Percentiles rank a stretch among this genome's conserved stretches.
Conservation (phyloP, 2,329 filamentous ascomycete genomes). For the Aspergillus piperis region DNA sequence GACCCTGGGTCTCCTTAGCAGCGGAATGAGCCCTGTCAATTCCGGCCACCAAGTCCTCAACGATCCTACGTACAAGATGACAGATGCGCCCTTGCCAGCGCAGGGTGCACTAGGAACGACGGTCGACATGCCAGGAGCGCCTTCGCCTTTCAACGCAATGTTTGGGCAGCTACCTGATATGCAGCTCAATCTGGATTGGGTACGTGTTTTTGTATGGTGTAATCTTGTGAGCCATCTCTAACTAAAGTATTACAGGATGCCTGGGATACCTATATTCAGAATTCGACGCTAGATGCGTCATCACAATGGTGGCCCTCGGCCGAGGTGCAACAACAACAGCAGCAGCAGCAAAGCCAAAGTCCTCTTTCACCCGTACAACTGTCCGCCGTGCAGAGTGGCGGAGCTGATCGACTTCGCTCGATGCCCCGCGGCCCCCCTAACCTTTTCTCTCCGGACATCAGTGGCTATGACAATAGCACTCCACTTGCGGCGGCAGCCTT, state of each 20-base stretch:
- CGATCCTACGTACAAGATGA: conserved; percentile 32
- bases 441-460: conserved; percentile 16
- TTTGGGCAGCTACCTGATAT: conserved; percentile 59
- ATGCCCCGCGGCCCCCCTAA: conserved; percentile 18
- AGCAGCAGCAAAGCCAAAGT: conserved; percentile 21
- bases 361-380: conserved; percentile 27
- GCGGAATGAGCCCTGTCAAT: conserved; percentile 57
- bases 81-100: conserved; percentile 30
- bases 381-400: conserved; percentile 19
- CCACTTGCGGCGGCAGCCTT: not conserved
- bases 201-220: conserved; percentile 42
- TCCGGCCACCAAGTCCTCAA: conserved; percentile 32
- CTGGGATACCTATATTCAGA: conserved; percentile 70
- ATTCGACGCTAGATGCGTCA: conserved; percentile 49
- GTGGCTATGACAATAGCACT: conserved; percentile 17
- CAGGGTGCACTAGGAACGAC: conserved; percentile 27
- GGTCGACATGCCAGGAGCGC: conserved; percentile 44
- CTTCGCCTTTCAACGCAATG: conserved; percentile 57
- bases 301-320: conserved; percentile 43
- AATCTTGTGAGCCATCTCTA: not conserved
- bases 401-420: conserved; percentile 19
- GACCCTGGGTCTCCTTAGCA: conserved; percentile 69
- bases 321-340: conserved; percentile 34
- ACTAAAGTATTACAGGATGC: conserved; percentile 54
- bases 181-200: conserved; percentile 63